Conservation (phyloP, 2,329 filamentous ascomycete genomes). For the Venturia oleaginea region DNA sequence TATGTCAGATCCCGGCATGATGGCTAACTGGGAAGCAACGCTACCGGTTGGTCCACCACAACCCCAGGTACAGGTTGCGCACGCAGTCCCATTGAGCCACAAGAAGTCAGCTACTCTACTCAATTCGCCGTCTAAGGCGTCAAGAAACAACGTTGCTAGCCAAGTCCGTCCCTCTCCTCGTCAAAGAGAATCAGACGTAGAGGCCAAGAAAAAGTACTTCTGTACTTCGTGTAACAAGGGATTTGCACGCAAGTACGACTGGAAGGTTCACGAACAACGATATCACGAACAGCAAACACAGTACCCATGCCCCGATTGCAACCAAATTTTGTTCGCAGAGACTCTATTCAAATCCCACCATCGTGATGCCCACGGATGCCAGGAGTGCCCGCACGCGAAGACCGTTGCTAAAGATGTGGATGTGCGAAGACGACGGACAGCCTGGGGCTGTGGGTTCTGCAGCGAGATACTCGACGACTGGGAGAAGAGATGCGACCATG, state of each 20-base stretch:
- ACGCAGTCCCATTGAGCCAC: constrained; percentile 1
- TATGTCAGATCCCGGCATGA: constrained; percentile 5
- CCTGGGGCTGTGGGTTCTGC: constrained; percentile 62
- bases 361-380: constrained; percentile 55
- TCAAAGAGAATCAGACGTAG: constrained; percentile 13
- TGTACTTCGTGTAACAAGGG: constrained; percentile 50
- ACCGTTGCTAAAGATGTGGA: constrained; percentile 48
- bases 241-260: constrained; percentile 60
- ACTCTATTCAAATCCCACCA: constrained; percentile 62
- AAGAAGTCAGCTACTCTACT: constrained; percentile 11
- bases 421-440: constrained; percentile 41
- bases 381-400: constrained; percentile 56
- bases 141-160: background rate
- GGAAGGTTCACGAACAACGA: constrained; percentile 62
- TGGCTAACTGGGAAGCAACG: constrained; percentile 6
- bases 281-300: constrained; percentile 61
- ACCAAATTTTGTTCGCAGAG: constrained; percentile 58
- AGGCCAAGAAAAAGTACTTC: constrained; percentile 28
- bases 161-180: constrained; percentile 3
- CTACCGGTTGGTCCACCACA: background rate
- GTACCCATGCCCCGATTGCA: constrained; percentile 59
- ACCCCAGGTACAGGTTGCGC: constrained; percentile 8
- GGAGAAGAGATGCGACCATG: constrained; percentile 59
- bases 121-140: constrained; percentile 5
- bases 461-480: constrained; percentile 53